These are phyloP conservation scores for Capronia coronata DNA, from an alignment of 2,329 filamentous ascomycete genomes.

Conservation along the genomic window DNA sequence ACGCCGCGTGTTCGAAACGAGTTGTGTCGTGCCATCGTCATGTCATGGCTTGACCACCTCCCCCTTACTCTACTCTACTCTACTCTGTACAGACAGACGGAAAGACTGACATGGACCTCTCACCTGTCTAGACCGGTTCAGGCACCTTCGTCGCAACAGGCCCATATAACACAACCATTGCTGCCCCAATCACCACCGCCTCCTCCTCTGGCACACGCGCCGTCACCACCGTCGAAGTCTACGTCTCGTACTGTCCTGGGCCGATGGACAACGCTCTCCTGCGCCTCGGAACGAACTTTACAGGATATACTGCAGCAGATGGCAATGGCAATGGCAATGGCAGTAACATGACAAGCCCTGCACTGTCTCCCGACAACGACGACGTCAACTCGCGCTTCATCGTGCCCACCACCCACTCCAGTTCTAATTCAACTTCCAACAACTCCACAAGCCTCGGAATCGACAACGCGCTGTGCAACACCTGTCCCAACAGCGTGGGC, in stretches of 20 bases:
- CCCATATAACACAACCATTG: conserved; percentile 10
- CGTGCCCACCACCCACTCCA: background rate
- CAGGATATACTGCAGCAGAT: background rate
- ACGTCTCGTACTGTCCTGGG: conserved; percentile 21
- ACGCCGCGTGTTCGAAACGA: no score
- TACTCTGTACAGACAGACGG: no score
- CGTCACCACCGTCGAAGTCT: conserved; percentile 18
- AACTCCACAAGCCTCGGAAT: no score
- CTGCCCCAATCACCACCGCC: conserved; percentile 11
- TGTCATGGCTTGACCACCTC: no score
- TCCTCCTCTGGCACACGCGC: conserved; percentile 5
- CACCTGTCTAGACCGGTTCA: conserved; percentile 16
- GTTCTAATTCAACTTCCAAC: background rate
- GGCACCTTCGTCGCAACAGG: conserved; percentile 24
- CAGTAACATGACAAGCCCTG: background rate
- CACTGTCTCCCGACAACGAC: background rate
- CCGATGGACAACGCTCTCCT: background rate
- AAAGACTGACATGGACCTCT: background rate
- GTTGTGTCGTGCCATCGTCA: no score
- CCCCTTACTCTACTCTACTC: no score
- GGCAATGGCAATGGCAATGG: background rate
- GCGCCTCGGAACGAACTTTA: background rate
- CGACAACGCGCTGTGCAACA: conserved; percentile 20
- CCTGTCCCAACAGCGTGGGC: conserved; percentile 19
- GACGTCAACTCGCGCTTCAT: background rate